phyloP scores from a whole-genome alignment of 768 basidiomycete species.

The Coprinopsis strossmayeri region DNA sequence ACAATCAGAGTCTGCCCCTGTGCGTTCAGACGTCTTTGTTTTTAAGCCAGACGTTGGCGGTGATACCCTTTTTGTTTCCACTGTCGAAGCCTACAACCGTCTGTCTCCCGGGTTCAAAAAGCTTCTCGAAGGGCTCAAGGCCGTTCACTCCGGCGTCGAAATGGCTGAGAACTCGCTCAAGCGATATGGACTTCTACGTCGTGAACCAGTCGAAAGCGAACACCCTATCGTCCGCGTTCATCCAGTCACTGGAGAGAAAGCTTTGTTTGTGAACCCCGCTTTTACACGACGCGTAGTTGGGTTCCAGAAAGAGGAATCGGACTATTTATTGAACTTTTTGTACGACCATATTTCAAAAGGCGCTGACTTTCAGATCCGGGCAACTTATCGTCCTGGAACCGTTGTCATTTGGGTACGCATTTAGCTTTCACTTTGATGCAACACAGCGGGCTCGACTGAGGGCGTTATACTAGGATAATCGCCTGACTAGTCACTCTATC shows the following conservation, averaged over 20 bases:
- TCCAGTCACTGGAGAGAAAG: slow-evolving; percentile 56
- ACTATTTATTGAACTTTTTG: slow-evolving; percentile 46
- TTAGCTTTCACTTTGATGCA: no score
- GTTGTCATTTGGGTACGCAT: slow-evolving; percentile 54
- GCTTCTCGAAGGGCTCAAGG: slow-evolving; percentile 47
- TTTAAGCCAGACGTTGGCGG: slow-evolving; percentile 43
- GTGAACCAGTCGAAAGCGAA: slow-evolving; percentile 36
- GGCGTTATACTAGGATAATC: no score
- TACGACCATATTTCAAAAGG: slow-evolving; percentile 46
- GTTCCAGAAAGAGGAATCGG: slow-evolving; percentile 47
- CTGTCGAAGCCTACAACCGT: slow-evolving; percentile 52
- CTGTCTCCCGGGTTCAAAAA: slow-evolving; percentile 52
- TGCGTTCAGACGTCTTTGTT: slow-evolving; percentile 42
- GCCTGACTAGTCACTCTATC: no score
- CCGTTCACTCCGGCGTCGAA: slow-evolving; percentile 46
- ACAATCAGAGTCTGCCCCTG: slow-evolving; percentile 39
- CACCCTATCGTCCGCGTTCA: slow-evolving; percentile 49
- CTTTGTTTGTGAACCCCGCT: slow-evolving; percentile 48
- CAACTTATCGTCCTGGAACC: slow-evolving; percentile 42
- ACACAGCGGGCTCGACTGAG: no score
- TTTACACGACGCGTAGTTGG: slow-evolving; percentile 50
- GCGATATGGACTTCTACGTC: slow-evolving; percentile 38
- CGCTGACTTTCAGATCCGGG: slow-evolving; percentile 43
- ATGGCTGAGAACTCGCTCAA: slow-evolving; percentile 40
- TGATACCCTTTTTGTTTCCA: slow-evolving; percentile 49